A percentile compares a stretch with the other conserved stretches of the same genome.
Evolutionary conservation across 352 stramenopile genomes (phyloP).

Genomic region (Phytopythium oedochilum): DNA sequence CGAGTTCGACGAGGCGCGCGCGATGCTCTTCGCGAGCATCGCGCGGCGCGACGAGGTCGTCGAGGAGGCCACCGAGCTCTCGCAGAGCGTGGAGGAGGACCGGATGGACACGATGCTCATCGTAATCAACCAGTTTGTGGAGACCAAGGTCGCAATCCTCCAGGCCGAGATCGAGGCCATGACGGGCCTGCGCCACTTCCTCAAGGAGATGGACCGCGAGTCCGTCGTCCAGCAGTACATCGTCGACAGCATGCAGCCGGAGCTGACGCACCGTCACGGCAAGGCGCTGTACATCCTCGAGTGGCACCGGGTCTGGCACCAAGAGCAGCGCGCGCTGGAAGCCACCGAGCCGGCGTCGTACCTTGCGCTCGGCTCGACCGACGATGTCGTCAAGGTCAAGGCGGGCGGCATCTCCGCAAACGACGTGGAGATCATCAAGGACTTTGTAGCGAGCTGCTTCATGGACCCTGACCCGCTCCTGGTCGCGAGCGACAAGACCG

Average conservation of each 20-base stretch:
- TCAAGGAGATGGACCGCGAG: conserved; percentile 75
- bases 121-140: conserved; percentile 82
- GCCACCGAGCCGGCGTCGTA: conserved; percentile 44
- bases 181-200: conserved; percentile 51
- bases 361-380: conserved; percentile 27
- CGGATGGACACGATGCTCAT: conserved; percentile 80
- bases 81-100: conserved; percentile 81
- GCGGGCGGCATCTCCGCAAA: conserved; percentile 49
- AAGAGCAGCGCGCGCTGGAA: conserved; percentile 35
- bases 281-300: conserved; percentile 77
- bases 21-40: conserved; percentile 53
- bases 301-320: conserved; percentile 72
- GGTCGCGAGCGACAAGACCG: conserved; percentile 10
- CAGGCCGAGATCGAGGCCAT: conserved; percentile 80
- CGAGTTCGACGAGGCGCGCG: conserved; percentile 61
- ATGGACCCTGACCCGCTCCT: conserved; percentile 53
- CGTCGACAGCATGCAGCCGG: conserved; percentile 73
- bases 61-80: conserved; percentile 70
- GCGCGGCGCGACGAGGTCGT: conserved; percentile 76
- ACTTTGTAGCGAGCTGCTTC: conserved; percentile 84
- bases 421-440: conserved; percentile 82
- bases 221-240: conserved; percentile 86
- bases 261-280: conserved; percentile 73
- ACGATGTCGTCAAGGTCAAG: conserved; percentile 55
- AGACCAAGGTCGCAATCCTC: conserved; percentile 79